A percentile compares a stretch with the other conserved stretches of the same genome.
Evolutionary conservation across 2,329 filamentous ascomycete genomes (phyloP).

Genomic region (Aspergillus clavatus): DNA sequence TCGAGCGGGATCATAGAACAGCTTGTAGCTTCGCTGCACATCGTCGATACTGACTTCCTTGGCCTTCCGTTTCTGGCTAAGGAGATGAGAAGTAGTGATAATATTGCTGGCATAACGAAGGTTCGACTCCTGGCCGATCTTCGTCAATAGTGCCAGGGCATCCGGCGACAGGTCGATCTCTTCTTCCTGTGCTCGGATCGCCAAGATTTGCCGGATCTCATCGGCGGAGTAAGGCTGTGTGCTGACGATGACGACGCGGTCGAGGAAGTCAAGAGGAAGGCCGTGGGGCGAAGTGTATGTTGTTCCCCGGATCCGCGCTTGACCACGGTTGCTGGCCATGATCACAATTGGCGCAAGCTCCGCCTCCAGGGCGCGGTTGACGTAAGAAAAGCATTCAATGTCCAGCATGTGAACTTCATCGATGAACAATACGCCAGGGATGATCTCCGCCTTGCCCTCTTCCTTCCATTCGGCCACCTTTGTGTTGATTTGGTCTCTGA

Average conservation of each 20-base stretch:
- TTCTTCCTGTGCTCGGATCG: slow-evolving; percentile 90
- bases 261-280: slow-evolving; percentile 89
- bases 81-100: slow-evolving; percentile 86
- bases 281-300: slow-evolving; percentile 92
- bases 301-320: slow-evolving; percentile 87
- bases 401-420: slow-evolving; percentile 99
- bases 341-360: slow-evolving; percentile 96
- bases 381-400: slow-evolving; percentile 97
- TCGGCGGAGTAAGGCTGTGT: slow-evolving; percentile 78
- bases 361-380: slow-evolving; percentile 93
- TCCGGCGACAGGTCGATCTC: slow-evolving; percentile 89
- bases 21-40: slow-evolving; percentile 84
- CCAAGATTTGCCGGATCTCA: slow-evolving; percentile 87
- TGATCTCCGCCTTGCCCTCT: slow-evolving; percentile 97
- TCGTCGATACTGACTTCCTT: slow-evolving; percentile 82
- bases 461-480: slow-evolving; percentile 99
- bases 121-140: slow-evolving; percentile 89
- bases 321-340: slow-evolving; percentile 96
- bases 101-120: slow-evolving; percentile 96
- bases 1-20: slow-evolving; percentile 86
- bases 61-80: slow-evolving; percentile 77
- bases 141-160: slow-evolving; percentile 85
- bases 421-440: slow-evolving; percentile 94
- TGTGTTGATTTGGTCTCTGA: slow-evolving; percentile 97
- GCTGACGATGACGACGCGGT: slow-evolving; percentile 93